Percentiles rank a stretch among this genome's conserved stretches.
Conservation (phyloP, 768 basidiomycete species). For the Neoboletus brunneissimus region DNA sequence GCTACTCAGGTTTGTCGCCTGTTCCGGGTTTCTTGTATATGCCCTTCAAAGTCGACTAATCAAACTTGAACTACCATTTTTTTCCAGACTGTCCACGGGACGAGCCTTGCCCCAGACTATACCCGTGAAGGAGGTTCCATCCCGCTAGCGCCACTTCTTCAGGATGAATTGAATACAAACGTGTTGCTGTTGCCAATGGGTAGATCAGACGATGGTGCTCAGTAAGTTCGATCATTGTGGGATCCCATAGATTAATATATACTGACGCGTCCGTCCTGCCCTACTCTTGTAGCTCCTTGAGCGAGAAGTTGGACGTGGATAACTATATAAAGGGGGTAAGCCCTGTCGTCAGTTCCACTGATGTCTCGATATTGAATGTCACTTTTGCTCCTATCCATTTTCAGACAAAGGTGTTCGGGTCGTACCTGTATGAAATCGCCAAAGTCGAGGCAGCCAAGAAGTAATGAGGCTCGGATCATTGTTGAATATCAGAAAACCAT, state of each 20-base stretch:
- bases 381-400: not conserved
- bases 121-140: conserved; percentile 75
- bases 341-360: not conserved
- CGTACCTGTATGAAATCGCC: not conserved
- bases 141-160: conserved; percentile 84
- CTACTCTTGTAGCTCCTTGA: not conserved
- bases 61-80: not conserved
- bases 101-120: not conserved
- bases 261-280: not conserved
- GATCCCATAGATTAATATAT: too few relatives aligned
- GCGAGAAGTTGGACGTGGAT: not conserved
- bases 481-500: not conserved
- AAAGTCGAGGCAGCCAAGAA: not conserved
- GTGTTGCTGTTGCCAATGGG: conserved; percentile 88
- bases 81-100: not conserved
- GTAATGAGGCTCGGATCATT: not conserved
- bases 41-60: not conserved
- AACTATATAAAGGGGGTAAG: not conserved
- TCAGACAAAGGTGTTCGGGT: not conserved
- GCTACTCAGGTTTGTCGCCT: not conserved
- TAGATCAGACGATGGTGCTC: conserved; percentile 87
- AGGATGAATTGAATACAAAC: conserved; percentile 75
- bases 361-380: not conserved
- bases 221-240: conserved; percentile 44
- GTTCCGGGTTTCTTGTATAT: not conserved